Conservation (phyloP, 129 eudicot genomes). For the Logfia minima region DNA sequence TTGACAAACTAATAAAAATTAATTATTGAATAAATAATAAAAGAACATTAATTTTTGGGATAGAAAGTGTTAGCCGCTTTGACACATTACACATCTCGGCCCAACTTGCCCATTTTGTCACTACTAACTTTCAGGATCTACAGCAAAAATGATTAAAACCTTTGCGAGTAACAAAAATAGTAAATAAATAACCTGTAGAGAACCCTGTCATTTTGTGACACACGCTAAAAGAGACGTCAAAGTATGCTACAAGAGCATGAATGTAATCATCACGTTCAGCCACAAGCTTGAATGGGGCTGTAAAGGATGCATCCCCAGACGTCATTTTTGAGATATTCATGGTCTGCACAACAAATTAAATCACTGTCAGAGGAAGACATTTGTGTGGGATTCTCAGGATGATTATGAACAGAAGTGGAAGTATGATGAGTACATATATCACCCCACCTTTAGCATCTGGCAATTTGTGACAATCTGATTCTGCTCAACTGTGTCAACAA, state of each 20-base stretch:
- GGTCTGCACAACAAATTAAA: slow-evolving; percentile 47
- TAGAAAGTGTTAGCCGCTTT: not conserved
- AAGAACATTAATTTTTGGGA: not conserved
- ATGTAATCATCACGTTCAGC: slow-evolving; percentile 96
- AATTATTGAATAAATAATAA: no score
- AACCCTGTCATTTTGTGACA: slow-evolving; percentile 91
- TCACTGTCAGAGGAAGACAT: not conserved
- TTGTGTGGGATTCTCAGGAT: not conserved
- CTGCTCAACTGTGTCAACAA: slow-evolving; percentile 91
- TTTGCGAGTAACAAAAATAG: not conserved
- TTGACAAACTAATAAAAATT: not conserved
- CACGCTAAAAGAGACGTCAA: slow-evolving; percentile 83
- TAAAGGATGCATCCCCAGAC: slow-evolving; percentile 93
- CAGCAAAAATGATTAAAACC: not conserved
- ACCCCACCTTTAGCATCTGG: slow-evolving; percentile 80
- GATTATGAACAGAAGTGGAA: slow-evolving; percentile 1
- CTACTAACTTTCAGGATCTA: not conserved
- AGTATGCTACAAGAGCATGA: slow-evolving; percentile 97
- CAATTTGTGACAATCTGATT: slow-evolving; percentile 87
- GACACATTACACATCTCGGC: not conserved
- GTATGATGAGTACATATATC: not conserved
- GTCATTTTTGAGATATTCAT: slow-evolving; percentile 97
- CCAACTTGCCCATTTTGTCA: not conserved
- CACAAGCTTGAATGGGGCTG: slow-evolving; percentile 91
- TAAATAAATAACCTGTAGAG: slow-evolving; percentile 80